Percentiles rank a stretch among this genome's conserved stretches.
Conservation (phyloP, 2,329 filamentous ascomycete species). For the Hymenoscyphus salicellus region DNA sequence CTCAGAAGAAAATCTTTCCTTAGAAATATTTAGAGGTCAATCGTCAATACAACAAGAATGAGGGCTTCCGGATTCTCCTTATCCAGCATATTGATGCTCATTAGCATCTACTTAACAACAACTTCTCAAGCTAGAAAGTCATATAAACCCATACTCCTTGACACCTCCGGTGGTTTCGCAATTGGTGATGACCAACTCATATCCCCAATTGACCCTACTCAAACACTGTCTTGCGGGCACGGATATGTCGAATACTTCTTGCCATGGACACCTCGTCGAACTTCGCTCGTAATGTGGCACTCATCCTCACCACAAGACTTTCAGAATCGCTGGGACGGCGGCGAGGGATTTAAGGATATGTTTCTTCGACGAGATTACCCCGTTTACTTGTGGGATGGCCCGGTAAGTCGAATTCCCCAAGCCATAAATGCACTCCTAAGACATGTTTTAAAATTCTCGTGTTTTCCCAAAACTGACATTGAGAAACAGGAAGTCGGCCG, state of each 20-base stretch:
- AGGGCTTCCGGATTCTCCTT: no score
- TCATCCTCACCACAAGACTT: constrained; percentile 18
- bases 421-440: no score
- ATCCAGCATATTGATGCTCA: no score
- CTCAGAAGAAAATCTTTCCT: no score
- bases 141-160: constrained; percentile 12
- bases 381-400: constrained; percentile 19
- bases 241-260: constrained; percentile 21
- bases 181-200: constrained; percentile 10
- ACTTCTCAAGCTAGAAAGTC: no score
- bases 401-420: not conserved
- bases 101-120: no score
- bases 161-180: constrained; percentile 15
- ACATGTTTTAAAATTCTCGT: no score
- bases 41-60: no score
- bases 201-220: constrained; percentile 1
- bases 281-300: constrained; percentile 20
- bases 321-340: constrained; percentile 22
- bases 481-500: constrained; percentile 12
- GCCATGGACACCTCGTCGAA: constrained; percentile 12
- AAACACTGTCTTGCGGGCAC: constrained; percentile 19
- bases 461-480: not conserved
- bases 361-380: constrained; percentile 16
- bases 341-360: constrained; percentile 21
- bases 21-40: no score